Base-by-base conservation (phyloP, 495 filamentous ascomycete species). In the Aspergillus asperescens region DNA sequence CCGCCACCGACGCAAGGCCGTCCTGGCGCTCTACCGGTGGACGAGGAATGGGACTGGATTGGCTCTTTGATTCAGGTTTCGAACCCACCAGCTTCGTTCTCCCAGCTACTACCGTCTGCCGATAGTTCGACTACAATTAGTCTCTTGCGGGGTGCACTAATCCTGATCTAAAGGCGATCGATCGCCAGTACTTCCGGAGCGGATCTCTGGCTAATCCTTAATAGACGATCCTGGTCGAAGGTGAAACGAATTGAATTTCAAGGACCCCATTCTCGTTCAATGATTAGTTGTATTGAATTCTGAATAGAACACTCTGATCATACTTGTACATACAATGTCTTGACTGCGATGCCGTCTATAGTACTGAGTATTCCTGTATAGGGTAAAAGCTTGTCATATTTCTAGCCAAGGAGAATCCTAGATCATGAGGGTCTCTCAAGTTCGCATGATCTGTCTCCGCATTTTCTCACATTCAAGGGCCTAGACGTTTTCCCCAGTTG, bases 11-110 rank as follows among this genome's bases (percentile, higher is more conserved):
- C 77, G 86, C 31, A 81, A 87, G 40, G 86, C 89, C 29, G 78
- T 89, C 29, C 67, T 91, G 19, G 79, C 84, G 9, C 64, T 90
- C 50, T 91, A 91, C 66, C 75, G 87, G 56, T 91, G 87, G 87
- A 89, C 86, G 1, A 81, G 85, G 45, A 86, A 88, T 61, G 87
- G 87, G 12, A 88, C 84, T 5, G 87, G 87, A 5, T 62, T 89
- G 50, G 87, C 87, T 41, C 73, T 89, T 19, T 89, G 57, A 35
- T n/a, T n/a, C n/a, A n/a, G n/a, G n/a, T n/a, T n/a, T n/a, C n/a
- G n/a, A n/a, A n/a, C n/a, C n/a, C n/a, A n/a, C n/a, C n/a, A n/a
- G n/a, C 25, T 24, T 5, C 25, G 19, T 15, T 27, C 13, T 18
- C 24, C 28, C 9, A 22, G 28, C 8, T 6, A 27, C 13, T 47